A percentile compares a stretch with the other conserved stretches of the same genome.
These are phyloP conservation scores for Westerdykella sp. DNA, from an alignment of 2,329 filamentous ascomycete genomes.

Conservation along the genomic window DNA sequence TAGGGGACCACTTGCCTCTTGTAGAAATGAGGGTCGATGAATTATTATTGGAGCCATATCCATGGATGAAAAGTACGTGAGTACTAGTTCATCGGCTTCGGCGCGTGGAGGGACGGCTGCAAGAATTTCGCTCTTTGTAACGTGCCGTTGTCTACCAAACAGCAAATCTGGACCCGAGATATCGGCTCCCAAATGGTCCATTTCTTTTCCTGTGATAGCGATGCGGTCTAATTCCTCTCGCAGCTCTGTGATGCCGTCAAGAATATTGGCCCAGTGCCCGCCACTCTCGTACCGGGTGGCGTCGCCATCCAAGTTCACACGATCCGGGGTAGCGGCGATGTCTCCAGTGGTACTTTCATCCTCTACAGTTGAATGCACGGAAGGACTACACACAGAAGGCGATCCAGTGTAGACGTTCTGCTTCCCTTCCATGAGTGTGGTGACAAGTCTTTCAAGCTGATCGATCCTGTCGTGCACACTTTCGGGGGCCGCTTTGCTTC, in stretches of 20 bases:
- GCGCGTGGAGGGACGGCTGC: slow-evolving; percentile 19
- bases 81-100: slow-evolving; percentile 22
- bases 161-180: slow-evolving; percentile 23
- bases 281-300: slow-evolving; percentile 28
- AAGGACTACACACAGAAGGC: neutral
- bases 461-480: slow-evolving; percentile 34
- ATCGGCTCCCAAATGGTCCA: slow-evolving; percentile 10
- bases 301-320: slow-evolving; percentile 24
- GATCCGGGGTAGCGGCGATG: slow-evolving; percentile 21
- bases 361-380: slow-evolving; percentile 4
- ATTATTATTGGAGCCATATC: slow-evolving; percentile 22
- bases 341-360: slow-evolving; percentile 12
- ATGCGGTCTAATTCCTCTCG: slow-evolving; percentile 28
- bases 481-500: slow-evolving; percentile 18
- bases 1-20: slow-evolving; percentile 12
- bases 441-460: slow-evolving; percentile 34
- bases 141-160: slow-evolving; percentile 23
- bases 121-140: slow-evolving; percentile 24
- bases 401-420: slow-evolving; percentile 1
- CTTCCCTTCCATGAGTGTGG: slow-evolving; percentile 28
- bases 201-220: slow-evolving; percentile 16
- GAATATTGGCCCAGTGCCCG: slow-evolving; percentile 33
- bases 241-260: slow-evolving; percentile 33
- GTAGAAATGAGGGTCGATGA: slow-evolving; percentile 26
- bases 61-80: slow-evolving; percentile 23